Conservation (phyloP, 176 grass and related monocot genomes). For the Oryza australiensis region DNA sequence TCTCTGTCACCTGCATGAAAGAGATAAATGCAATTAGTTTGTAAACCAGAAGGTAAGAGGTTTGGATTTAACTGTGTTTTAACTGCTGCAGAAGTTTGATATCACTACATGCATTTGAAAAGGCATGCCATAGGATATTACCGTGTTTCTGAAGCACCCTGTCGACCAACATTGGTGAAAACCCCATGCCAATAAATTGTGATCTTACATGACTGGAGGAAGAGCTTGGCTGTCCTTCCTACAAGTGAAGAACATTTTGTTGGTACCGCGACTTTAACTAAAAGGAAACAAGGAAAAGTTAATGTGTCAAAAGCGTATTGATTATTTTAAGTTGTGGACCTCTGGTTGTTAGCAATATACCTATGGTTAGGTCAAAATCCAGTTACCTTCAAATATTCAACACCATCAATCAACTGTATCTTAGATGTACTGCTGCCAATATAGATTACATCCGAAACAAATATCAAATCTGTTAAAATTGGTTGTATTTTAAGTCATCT, state of each 20-base stretch:
- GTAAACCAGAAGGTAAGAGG: background rate
- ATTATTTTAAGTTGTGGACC: background rate
- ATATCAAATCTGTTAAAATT: background rate
- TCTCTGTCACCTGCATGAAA: slow-evolving; percentile 59
- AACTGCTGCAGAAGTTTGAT: slow-evolving; percentile 16
- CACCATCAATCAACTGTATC: background rate
- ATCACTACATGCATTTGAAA: background rate
- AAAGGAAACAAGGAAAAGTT: background rate
- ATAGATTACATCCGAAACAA: background rate
- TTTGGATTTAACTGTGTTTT: slow-evolving; percentile 25
- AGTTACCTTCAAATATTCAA: slow-evolving; percentile 14
- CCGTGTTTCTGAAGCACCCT: slow-evolving; percentile 74
- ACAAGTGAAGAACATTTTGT: slow-evolving; percentile 29
- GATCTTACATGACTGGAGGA: slow-evolving; percentile 56
- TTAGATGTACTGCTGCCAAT: slow-evolving; percentile 3
- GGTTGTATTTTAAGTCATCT: background rate
- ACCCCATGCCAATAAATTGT: slow-evolving; percentile 79
- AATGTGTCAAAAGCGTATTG: background rate
- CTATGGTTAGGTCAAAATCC: background rate
- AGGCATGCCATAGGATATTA: slow-evolving; percentile 32
- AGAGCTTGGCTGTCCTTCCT: slow-evolving; percentile 64
- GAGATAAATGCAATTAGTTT: slow-evolving; percentile 39
- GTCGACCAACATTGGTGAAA: slow-evolving; percentile 65
- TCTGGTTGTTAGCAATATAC: slow-evolving; percentile 18
- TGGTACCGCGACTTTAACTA: background rate